Conservation (phyloP, 257 asterid genomes). For the Buddleja alternifolia region DNA sequence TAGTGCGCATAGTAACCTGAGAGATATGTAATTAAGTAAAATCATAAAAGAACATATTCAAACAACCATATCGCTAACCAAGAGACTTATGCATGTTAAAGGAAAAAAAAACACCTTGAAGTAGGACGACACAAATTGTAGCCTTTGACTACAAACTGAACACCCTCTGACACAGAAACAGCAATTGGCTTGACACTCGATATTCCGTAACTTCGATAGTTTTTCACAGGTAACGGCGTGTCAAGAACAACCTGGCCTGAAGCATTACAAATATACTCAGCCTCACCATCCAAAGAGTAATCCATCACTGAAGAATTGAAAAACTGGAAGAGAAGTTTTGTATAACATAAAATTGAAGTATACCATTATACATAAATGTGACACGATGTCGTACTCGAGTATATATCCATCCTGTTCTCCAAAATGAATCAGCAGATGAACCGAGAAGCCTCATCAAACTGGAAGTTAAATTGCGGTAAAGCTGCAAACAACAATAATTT, state of each 20-base stretch:
- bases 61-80: background rate
- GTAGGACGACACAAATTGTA: conserved; percentile 56
- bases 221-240: conserved; percentile 51
- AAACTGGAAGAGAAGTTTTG: conserved; percentile 1
- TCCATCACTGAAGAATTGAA: background rate
- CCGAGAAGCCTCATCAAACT: conserved; percentile 67
- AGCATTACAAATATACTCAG: conserved; percentile 37
- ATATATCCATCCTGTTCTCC: conserved; percentile 84
- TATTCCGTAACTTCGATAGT: conserved; percentile 38
- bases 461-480: conserved; percentile 63
- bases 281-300: conserved; percentile 11
- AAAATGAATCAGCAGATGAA: conserved; percentile 60
- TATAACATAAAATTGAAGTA: conserved; percentile 22
- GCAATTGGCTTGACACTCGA: conserved; percentile 74
- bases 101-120: conserved; percentile 47
- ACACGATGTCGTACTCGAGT: conserved; percentile 72
- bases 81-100: conserved; percentile 19
- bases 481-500: conserved; percentile 46
- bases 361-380: conserved; percentile 63
- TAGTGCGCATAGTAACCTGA: conserved; percentile 70
- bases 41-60: too few species aligned
- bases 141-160: conserved; percentile 68
- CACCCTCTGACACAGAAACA: conserved; percentile 58
- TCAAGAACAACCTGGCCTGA: conserved; percentile 70
- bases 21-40: conserved; percentile 17